Evolutionary conservation across 495 filamentous ascomycete genomes (phyloP), one percentile per base, ranked within the genome.

Genomic region (Corynascus novoguineensis): DNA sequence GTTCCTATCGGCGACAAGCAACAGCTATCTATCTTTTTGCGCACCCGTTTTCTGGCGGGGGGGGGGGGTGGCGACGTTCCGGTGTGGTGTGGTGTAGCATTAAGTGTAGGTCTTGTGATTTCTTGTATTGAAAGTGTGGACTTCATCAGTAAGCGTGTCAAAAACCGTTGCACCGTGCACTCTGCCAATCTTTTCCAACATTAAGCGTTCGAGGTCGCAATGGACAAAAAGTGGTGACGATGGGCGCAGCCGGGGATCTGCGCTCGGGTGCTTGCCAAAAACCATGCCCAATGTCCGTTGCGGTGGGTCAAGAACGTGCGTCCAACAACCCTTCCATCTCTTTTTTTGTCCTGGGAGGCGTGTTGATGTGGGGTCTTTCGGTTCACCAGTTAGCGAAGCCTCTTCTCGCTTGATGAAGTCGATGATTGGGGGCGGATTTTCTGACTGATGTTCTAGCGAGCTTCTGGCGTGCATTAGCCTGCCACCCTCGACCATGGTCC

Each of bases 361-460:
- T n/a, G n/a, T n/a, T n/a, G n/a, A n/a, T n/a, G n/a, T n/a, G n/a
- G n/a, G n/a, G n/a, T n/a, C n/a, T n/a, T n/a, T n/a, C n/a, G n/a
- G n/a, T n/a, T n/a, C n/a, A n/a, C n/a, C n/a, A n/a, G n/a, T n/a
- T n/a, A n/a, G n/a, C n/a, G n/a, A n/a, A n/a, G n/a, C n/a, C n/a
- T n/a, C n/a, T n/a, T n/a, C n/a, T n/a, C n/a, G n/a, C n/a, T n/a
- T n/a, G n/a, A n/a, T n/a, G n/a, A n/a, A n/a, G n/a, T n/a, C n/a
- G n/a, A n/a, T n/a, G n/a, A n/a, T 41, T 41, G 37, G 37, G 37
- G 37, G 14, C 14, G 35, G 37, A n/a, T 41, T 41, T 41, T 41
- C 37, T 27, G 21, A 14, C 28, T 50, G 53, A 53, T 48, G 32
- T 66, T 64, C 64, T 66, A 66, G 64, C 55, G 58, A 45, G 19